Conservation (phyloP, 129 eudicot genomes). For the Tanacetum coccineum region DNA sequence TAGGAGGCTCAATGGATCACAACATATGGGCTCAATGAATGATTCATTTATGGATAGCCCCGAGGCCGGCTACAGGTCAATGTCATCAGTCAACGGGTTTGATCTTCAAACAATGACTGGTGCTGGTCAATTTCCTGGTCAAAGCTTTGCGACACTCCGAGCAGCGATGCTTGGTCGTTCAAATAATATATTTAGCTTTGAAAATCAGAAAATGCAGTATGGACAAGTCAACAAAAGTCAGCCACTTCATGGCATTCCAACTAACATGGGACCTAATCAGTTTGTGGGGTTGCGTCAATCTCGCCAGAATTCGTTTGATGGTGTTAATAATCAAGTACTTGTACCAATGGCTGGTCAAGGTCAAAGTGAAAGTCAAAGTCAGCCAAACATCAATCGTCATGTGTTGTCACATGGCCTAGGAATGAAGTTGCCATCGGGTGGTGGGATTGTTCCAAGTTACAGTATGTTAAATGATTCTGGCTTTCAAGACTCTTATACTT, state of each 20-base stretch:
- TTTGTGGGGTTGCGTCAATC: conserved; percentile 69
- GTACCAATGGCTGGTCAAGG: conserved; percentile 42
- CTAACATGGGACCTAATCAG: conserved; percentile 80
- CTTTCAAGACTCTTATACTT: conserved; percentile 37
- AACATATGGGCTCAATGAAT: conserved; percentile 54
- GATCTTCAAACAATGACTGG: conserved; percentile 75
- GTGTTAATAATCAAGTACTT: conserved; percentile 20
- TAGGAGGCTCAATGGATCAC: conserved; percentile 73
- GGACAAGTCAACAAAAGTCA: conserved; percentile 36
- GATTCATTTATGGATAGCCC: conserved; percentile 59
- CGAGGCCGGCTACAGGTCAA: conserved; percentile 46
- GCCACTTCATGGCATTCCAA: conserved; percentile 85
- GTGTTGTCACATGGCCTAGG: conserved; percentile 10
- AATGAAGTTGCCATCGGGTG: conserved; percentile 2
- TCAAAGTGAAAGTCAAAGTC: conserved; percentile 27
- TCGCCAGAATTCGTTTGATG: conserved; percentile 17
- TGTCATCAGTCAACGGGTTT: conserved; percentile 49
- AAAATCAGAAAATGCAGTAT: conserved; percentile 44
- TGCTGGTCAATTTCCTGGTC: conserved; percentile 60
- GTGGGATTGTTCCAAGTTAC: conserved; percentile 38
- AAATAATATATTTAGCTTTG: conserved; percentile 48
- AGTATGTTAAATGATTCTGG: conserved; percentile 48
- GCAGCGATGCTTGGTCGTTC: conserved; percentile 47
- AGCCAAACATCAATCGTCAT: conserved; percentile 10
- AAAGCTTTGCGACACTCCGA: conserved; percentile 71